Evolutionary conservation across 805 yeast species (phyloP).

Genomic region (Gaillardinia entomophila): DNA sequence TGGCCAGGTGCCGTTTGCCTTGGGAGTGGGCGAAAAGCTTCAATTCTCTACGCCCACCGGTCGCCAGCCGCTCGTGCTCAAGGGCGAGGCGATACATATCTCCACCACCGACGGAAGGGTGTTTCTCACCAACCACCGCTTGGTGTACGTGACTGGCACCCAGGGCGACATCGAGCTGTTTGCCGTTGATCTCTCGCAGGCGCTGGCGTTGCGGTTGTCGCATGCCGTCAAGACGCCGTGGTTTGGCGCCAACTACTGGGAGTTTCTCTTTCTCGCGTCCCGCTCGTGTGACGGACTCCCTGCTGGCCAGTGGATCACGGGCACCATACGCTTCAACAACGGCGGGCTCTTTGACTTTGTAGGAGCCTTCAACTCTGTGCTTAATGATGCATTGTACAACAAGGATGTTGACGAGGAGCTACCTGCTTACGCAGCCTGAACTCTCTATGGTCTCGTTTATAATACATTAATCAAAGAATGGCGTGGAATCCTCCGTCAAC

Average conservation of each 20-base stretch:
- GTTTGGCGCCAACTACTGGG: slow-evolving; percentile 51
- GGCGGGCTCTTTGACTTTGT: slow-evolving; percentile 45
- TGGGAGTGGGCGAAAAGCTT: background rate
- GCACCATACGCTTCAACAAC: slow-evolving; percentile 35
- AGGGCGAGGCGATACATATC: slow-evolving; percentile 8
- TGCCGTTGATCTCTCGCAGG: slow-evolving; percentile 23
- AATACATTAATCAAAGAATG: background rate
- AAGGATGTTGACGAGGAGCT: slow-evolving; percentile 38
- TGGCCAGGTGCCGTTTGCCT: background rate
- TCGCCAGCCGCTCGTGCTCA: background rate
- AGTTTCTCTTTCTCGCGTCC: slow-evolving; percentile 32
- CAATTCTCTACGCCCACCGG: background rate
- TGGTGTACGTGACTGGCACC: slow-evolving; percentile 32
- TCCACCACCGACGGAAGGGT: slow-evolving; percentile 32
- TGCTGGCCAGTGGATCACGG: slow-evolving; percentile 29
- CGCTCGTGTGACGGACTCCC: slow-evolving; percentile 37
- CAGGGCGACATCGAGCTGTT: slow-evolving; percentile 41
- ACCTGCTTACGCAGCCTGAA: slow-evolving; percentile 16
- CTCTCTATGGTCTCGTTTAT: background rate
- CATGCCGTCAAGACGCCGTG: slow-evolving; percentile 43
- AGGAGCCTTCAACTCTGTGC: slow-evolving; percentile 22
- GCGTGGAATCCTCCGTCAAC: background rate
- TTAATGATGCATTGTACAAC: slow-evolving; percentile 33
- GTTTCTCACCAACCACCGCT: slow-evolving; percentile 36
- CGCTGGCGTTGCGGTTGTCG: slow-evolving; percentile 25